These are phyloP conservation scores for Serpula lacrymans DNA, from an alignment of 768 basidiomycete species.

Conservation along the genomic window DNA sequence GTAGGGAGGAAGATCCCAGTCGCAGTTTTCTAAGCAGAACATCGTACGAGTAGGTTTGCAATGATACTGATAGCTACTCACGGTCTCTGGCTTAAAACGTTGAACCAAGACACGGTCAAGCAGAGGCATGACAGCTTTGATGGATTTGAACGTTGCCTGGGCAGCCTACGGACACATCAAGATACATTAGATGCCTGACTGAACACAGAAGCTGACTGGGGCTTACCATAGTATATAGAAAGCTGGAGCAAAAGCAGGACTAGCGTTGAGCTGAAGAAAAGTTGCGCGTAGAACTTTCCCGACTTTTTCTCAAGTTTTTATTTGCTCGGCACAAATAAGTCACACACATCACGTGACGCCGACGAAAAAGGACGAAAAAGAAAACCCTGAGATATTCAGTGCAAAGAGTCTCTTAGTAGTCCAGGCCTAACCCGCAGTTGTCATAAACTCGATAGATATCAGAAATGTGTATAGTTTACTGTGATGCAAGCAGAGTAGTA, in stretches of 20 bases:
- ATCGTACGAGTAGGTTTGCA: not conserved
- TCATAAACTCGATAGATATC: too few species aligned
- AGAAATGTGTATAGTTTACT: too few species aligned
- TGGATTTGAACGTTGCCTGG: conserved; percentile 93
- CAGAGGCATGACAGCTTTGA: conserved; percentile 86
- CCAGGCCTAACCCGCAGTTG: too few species aligned
- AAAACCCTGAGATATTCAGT: too few species aligned
- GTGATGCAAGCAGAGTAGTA: conserved; percentile 14
- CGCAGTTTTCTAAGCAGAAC: conserved; percentile 82
- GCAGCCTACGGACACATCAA: conserved; percentile 50
- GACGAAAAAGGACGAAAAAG: too few species aligned
- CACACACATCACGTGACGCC: conserved; percentile 22
- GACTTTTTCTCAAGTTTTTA: conserved; percentile 17
- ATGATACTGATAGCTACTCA: conserved; percentile 37
- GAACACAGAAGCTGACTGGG: not conserved
- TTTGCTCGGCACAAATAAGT: conserved; percentile 27
- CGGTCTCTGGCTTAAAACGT: conserved; percentile 94
- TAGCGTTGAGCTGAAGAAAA: conserved; percentile 23
- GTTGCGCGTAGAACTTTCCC: conserved; percentile 7
- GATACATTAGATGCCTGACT: not conserved
- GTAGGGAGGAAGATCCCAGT: conserved; percentile 94
- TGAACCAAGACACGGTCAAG: conserved; percentile 97
- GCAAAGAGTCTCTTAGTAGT: too few species aligned
- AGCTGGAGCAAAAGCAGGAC: conserved; percentile 12
- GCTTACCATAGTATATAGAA: conserved; percentile 25